Evolutionary conservation across 2,329 filamentous ascomycete genomes (phyloP), one percentile per base, ranked within the genome.

Genomic region (Penicillium expansum): DNA sequence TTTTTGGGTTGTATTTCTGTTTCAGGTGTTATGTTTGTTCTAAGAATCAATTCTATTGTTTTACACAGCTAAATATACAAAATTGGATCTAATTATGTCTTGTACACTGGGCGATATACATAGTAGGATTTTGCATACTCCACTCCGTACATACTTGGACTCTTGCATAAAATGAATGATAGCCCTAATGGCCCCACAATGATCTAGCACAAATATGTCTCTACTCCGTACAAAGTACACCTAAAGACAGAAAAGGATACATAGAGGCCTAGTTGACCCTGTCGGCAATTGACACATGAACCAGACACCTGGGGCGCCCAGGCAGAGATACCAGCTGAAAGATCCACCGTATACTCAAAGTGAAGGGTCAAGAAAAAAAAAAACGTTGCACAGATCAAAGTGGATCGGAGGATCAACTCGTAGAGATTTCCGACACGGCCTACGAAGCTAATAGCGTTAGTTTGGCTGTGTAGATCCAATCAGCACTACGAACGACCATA

Each of bases 271-370:
- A 13, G 3, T 24, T 39, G 22, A n/a, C 9, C 39, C 8, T 37
- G 39, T 42, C 33, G 41, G 30, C 32, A 43, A 61, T 61, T 60
- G 55, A n/a, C 41, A 39, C 41, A 29, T 41, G 33, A 37, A 43
- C 58, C 56, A 56, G 54, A 64, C 63, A 61, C 60, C 58, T 63
- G 60, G 62, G 56, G 39, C 59, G 29, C 53, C 60, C 50, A 66
- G 63, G 63, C 60, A 63, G 59, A 66, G 43, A 63, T 57, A 6
- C 57, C 58, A 67, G 64, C 64, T 67, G 63, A 67, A 51, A 50
- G 11, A 61, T 51, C 39, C 42, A 48, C 39, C 10, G 16, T 38
- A 22, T 20, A 37, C 24, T 29, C 7, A 16, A 22, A n/a, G 11
- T 52, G 18, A 33, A 52, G 29, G 16, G 3, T 37, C 20, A 48